Evolutionary conservation across 2,329 filamentous ascomycete species (phyloP), one percentile per base, ranked within the genome.

Genomic region (Ambrosiella xylebori): DNA sequence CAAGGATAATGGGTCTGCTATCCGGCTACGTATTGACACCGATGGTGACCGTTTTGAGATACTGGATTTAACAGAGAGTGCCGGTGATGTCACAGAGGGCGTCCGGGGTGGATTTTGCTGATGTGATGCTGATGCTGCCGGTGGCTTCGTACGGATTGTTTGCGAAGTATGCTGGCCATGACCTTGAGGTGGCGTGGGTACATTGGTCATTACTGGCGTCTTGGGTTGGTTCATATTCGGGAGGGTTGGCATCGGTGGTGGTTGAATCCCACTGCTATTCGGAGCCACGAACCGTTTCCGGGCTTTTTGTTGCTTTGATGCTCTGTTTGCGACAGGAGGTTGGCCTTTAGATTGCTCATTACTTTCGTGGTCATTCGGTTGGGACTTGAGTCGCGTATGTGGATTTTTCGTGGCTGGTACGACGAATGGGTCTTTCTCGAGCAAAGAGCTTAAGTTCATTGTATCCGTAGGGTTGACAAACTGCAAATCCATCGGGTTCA

Each of bases 1-100:
- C 7, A 89, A 71, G 1, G 81, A 72, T 2, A 78, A 71, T 0
- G 75, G 76, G 58, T 80, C 78, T 7, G 74, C 66, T 7, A 74
- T 72, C 3, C 70, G 66, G 7, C 69, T 65, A 61, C 72, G 72
- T 4, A 70, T 66, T 0, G 70, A 68, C 2, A 70, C 65, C 6
- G 71, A 71, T 1, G 74, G 72, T 1, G 72, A 74, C 55, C 66
- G 69, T 60, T 71, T 73, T 1, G 69, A 67, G 36, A 73, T 69
- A 60, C 68, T 70, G 1, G 71, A 73, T 38, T 68, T 66, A 5
- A 67, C 63, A 11, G 69, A 71, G 3, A 73, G 64, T 4, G 71
- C 70, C 1, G 72, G 72, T 3, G 72, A 74, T 52, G 72, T 72
- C 45, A 67, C 65, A 11, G 71, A 68, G 1, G 71, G 71, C 9